Conservation (phyloP, 2,329 filamentous ascomycete species). For the Xylariaceae sp. region DNA sequence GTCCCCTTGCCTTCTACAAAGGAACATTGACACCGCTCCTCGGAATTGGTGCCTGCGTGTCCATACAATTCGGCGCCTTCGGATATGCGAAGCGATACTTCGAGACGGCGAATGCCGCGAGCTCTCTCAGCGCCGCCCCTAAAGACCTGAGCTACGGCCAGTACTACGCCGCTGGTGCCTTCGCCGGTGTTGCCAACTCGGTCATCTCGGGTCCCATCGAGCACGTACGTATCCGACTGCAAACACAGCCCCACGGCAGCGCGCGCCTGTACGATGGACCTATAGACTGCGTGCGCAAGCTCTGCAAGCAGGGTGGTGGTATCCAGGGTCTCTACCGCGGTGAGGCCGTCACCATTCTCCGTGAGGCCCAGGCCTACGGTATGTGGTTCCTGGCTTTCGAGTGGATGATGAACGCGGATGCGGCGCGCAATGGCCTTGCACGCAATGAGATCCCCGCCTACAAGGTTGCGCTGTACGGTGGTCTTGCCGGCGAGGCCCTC, state of each 20-base stretch:
- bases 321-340: constrained; percentile 78
- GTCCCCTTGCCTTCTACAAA: constrained; percentile 87
- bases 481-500: constrained; percentile 85
- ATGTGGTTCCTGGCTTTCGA: constrained; percentile 94
- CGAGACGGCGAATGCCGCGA: constrained; percentile 67
- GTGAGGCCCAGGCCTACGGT: constrained; percentile 93
- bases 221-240: constrained; percentile 90
- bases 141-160: constrained; percentile 67
- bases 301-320: constrained; percentile 58
- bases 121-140: constrained; percentile 44
- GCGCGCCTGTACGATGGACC: constrained; percentile 75
- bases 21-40: constrained; percentile 91
- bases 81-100: constrained; percentile 84
- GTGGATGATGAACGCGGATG: constrained; percentile 91
- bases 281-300: constrained; percentile 82
- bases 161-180: constrained; percentile 86
- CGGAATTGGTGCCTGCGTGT: constrained; percentile 94
- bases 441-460: constrained; percentile 73
- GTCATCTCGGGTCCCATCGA: constrained; percentile 88
- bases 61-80: constrained; percentile 97
- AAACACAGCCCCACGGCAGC: constrained; percentile 89
- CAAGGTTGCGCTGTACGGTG: constrained; percentile 90
- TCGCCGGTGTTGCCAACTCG: constrained; percentile 87
- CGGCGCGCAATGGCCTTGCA: constrained; percentile 66
- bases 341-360: constrained; percentile 73